These are phyloP conservation scores for Tubosaeta brunneosetosa DNA, from an alignment of 768 basidiomycete species.

Conservation along the genomic window DNA sequence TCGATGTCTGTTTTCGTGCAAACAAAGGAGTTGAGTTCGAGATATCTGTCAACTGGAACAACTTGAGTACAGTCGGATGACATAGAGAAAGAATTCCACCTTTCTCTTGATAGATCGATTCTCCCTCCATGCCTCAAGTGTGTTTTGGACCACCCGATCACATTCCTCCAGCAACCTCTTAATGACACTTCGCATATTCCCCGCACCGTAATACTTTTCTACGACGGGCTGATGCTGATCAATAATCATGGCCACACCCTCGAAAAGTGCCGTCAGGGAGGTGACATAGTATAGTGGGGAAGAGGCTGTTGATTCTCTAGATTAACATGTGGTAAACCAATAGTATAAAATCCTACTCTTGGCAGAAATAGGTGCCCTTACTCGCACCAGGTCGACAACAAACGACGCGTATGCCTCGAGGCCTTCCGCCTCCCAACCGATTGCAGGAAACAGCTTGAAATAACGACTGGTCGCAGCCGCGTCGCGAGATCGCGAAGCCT, in stretches of 20 bases:
- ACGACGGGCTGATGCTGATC: conserved; percentile 98
- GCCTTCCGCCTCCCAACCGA: conserved; percentile 91
- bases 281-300: conserved; percentile 91
- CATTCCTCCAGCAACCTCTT: conserved; percentile 76
- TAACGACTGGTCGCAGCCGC: conserved; percentile 86
- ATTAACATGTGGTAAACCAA: conserved; percentile 10
- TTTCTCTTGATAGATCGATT: conserved; percentile 81
- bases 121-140: conserved; percentile 87
- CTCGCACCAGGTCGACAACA: conserved; percentile 84
- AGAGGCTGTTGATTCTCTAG: conserved; percentile 52
- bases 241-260: conserved; percentile 92
- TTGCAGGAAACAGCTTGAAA: conserved; percentile 95
- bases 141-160: conserved; percentile 71
- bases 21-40: conserved; percentile 37
- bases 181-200: conserved; percentile 82
- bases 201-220: conserved; percentile 93
- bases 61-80: background rate
- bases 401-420: conserved; percentile 90
- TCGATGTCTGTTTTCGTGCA: conserved; percentile 30
- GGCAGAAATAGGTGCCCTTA: conserved; percentile 69
- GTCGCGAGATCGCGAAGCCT: conserved; percentile 77
- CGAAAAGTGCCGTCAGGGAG: conserved; percentile 85
- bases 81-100: conserved; percentile 35
- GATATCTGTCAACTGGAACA: conserved; percentile 44
- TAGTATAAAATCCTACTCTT: conserved; percentile 56